phyloP scores from a whole-genome alignment of 805 yeast species.

The Kurtzmaniella cleridarum region DNA sequence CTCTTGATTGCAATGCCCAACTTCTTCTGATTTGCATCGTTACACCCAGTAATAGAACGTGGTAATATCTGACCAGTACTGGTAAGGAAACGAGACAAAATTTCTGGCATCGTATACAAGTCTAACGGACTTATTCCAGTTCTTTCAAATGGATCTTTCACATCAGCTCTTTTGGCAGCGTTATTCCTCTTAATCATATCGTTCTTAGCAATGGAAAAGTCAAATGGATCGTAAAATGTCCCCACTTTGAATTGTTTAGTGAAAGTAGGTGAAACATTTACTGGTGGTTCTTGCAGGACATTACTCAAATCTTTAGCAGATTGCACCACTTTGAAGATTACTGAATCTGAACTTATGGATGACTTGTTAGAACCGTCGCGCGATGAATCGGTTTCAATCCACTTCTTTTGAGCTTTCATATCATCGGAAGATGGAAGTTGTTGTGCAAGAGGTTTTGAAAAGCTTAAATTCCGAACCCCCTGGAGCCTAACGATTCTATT shows the following conservation, averaged over 20 bases:
- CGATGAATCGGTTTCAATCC: constrained; percentile 1
- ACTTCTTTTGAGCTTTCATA: constrained; percentile 2
- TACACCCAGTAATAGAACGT: constrained; percentile 65
- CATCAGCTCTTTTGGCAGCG: constrained; percentile 14
- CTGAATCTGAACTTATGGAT: constrained; percentile 1
- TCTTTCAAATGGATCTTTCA: constrained; percentile 36
- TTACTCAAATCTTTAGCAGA: constrained; percentile 24
- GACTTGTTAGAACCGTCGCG: neutral
- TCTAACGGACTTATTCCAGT: constrained; percentile 62
- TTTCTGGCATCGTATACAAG: constrained; percentile 66
- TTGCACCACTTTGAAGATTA: constrained; percentile 3
- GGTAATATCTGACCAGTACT: constrained; percentile 74
- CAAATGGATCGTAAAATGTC: constrained; percentile 73
- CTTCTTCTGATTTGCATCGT: constrained; percentile 59
- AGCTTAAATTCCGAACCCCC: neutral
- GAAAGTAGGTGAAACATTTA: constrained; percentile 26
- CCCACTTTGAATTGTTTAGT: constrained; percentile 45
- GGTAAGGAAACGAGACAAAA: constrained; percentile 60
- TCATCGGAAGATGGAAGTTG: constrained; percentile 4
- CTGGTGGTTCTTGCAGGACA: constrained; percentile 24
- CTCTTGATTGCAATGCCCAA: constrained; percentile 75
- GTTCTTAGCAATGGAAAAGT: constrained; percentile 59
- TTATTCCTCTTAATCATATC: constrained; percentile 41
- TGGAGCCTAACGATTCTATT: too few relatives aligned
- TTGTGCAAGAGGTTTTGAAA: neutral